phyloP scores from a whole-genome alignment of 352 stramenopile species.

The Phytopythium boreale region DNA sequence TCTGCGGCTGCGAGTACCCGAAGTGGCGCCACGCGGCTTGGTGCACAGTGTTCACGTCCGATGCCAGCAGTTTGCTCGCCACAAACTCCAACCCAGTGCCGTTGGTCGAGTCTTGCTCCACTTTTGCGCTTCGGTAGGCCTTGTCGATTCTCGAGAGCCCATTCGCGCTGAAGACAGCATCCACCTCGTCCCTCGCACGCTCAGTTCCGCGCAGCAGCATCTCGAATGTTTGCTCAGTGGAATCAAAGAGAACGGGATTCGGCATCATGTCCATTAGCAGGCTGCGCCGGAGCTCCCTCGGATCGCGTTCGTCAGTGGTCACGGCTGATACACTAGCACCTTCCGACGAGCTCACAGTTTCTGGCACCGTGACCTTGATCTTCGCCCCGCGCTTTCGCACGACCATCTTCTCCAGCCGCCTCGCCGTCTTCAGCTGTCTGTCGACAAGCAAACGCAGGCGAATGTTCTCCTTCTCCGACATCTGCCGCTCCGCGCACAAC shows the following conservation, averaged over 20 bases:
- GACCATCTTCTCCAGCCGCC: slow-evolving; percentile 11
- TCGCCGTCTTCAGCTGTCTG: slow-evolving; percentile 14
- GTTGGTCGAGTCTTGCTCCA: slow-evolving; percentile 10
- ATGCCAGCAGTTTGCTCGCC: slow-evolving; percentile 24
- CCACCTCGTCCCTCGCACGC: not conserved
- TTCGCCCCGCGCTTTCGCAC: not conserved
- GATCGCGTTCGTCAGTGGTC: not conserved
- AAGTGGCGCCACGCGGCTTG: slow-evolving; percentile 24
- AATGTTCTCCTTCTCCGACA: slow-evolving; percentile 21
- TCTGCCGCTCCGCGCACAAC: slow-evolving; percentile 13
- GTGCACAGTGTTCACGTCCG: slow-evolving; percentile 12
- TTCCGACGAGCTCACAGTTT: not conserved
- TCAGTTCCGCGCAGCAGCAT: slow-evolving; percentile 1
- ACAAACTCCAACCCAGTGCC: slow-evolving; percentile 21
- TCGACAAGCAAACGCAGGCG: slow-evolving; percentile 22
- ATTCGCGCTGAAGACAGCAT: slow-evolving; percentile 1
- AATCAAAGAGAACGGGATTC: not conserved
- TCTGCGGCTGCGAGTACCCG: not conserved
- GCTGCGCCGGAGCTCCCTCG: not conserved
- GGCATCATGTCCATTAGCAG: not conserved
- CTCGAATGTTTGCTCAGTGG: slow-evolving; percentile 5
- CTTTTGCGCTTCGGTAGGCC: slow-evolving; percentile 12
- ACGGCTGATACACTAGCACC: slow-evolving; percentile 2
- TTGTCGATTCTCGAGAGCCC: slow-evolving; percentile 7
- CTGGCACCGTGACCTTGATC: not conserved